These are phyloP conservation scores for Collariella sp. DNA, from an alignment of 495 filamentous ascomycete species.

Conservation along the genomic window DNA sequence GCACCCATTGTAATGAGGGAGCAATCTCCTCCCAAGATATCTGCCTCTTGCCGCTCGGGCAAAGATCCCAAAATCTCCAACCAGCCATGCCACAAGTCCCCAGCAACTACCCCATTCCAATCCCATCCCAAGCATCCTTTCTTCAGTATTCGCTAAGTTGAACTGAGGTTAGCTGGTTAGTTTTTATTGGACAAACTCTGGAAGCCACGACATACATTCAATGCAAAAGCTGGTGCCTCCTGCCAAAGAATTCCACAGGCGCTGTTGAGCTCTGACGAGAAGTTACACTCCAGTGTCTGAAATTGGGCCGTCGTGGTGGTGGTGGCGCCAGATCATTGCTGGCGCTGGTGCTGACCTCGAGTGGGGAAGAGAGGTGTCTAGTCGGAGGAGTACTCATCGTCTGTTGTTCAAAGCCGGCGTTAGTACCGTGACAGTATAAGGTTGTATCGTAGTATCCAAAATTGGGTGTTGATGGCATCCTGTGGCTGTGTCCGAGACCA, in stretches of 20 bases:
- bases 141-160: neutral
- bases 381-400: conserved; percentile 1
- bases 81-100: neutral
- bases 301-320: neutral
- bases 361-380: neutral
- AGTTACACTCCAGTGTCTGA: neutral
- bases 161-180: neutral
- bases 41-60: neutral
- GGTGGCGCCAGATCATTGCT: neutral
- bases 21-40: neutral
- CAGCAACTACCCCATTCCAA: neutral
- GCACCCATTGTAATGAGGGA: neutral
- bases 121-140: neutral
- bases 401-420: neutral
- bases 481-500: neutral
- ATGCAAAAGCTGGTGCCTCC: neutral
- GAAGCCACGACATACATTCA: neutral
- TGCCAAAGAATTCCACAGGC: neutral
- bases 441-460: conserved; percentile 1
- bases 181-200: neutral
- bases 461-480: neutral
- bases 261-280: neutral
- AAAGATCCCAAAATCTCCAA: neutral
- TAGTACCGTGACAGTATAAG: neutral
- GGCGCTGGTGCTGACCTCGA: neutral